Evolutionary conservation across 139 green algal genomes (phyloP).

Genomic region (Chlamydomonas sphaeroides): DNA sequence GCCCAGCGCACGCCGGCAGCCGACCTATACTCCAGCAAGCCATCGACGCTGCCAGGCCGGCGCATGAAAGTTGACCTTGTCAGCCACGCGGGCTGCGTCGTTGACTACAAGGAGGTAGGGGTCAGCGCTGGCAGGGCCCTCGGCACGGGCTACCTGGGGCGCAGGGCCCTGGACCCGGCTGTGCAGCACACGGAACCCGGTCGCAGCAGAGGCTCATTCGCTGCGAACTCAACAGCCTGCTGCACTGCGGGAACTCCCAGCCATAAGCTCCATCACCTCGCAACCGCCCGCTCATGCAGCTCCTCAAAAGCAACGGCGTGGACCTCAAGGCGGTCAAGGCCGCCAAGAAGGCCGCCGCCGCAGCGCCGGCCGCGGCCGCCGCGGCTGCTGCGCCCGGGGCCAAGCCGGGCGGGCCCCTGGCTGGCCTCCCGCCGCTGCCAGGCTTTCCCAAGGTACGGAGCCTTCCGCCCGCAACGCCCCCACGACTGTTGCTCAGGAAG

Average conservation of each 20-base stretch:
- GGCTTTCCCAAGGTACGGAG: neutral
- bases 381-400: too few relatives aligned
- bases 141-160: too few relatives aligned
- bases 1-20: too few relatives aligned
- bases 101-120: conserved; percentile 17
- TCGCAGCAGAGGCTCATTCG: neutral
- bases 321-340: neutral
- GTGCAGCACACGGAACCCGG: neutral
- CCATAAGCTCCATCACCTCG: neutral
- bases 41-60: conserved; percentile 9
- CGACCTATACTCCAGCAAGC: neutral
- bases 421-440: neutral
- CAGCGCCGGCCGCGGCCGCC: neutral
- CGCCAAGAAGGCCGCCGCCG: neutral
- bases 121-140: neutral
- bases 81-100: neutral
- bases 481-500: neutral
- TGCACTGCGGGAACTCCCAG: neutral
- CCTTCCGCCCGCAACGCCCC: neutral
- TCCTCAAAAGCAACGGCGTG: conserved; percentile 18
- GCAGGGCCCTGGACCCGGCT: too few relatives aligned
- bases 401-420: neutral
- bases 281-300: neutral
- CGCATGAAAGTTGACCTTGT: conserved; percentile 13
- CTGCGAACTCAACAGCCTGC: too few relatives aligned